Base-by-base conservation (phyloP, 495 filamentous ascomycete species). In the Penicillium dipodomyicola region DNA sequence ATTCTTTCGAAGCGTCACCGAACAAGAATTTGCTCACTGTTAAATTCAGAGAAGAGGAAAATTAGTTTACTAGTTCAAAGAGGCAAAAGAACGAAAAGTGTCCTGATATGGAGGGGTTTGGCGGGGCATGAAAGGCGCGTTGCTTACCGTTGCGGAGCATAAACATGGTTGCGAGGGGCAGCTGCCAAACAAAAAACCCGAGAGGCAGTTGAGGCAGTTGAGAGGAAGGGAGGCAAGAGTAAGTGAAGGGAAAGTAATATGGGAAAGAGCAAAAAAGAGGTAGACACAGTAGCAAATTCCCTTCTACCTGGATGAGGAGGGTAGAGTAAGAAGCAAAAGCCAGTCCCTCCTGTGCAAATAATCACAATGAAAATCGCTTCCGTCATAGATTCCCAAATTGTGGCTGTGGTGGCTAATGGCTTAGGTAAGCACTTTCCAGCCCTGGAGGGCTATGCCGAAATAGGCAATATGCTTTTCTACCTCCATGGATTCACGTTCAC, bases 21-120 rank as follows among this genome's bases (percentile, higher is more conserved):
- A 98, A 97, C 63, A 98, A 82, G 56, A 91, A 85, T 72, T 96
- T 96, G 72, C 89, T 89, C 65, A 95, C 91, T 96, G 65, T 27
- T 39, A 29, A 45, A 32, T 44, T 17, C 44, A 11, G 54, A 19
- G 45, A 42, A 6, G 14, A 45, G 0, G 14, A 32, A 5, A 8
- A 54, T 73, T 56, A 73, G 69, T 30, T 41, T 29, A 25, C 39
- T 43, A 27, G 15, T 8, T 46, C 22, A 29, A 19, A 14, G 1
- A 5, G 12, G 8, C 20, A 30, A 6, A n/a, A 44, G 1, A 48
- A 54, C 25, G 50, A 29, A 52, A 46, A 65, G 47, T 32, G 33
- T 2, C 52, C 49, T 56, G 51, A 42, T 62, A 63, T 63, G 61
- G 67, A 77, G 72, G 73, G 72, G 68, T 62, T 67, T 63, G 57